A percentile compares a stretch with the other conserved stretches of the same genome.
Conservation (phyloP, 257 asterid genomes). For the Fraxinus cuspidata region DNA sequence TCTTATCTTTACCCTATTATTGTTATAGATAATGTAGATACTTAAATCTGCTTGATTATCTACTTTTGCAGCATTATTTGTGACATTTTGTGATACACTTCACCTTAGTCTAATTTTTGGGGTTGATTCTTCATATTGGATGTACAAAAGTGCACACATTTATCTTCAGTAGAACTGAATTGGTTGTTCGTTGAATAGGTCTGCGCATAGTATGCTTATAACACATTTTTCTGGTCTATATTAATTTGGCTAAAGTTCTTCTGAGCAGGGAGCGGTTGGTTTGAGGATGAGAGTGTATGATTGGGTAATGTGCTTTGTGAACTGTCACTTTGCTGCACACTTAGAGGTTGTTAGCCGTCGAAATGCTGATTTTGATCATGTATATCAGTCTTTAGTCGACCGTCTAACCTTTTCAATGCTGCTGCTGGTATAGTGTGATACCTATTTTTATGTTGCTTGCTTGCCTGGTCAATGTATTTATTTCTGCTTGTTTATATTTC, state of each 20-base stretch:
- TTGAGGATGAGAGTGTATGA: conserved; percentile 88
- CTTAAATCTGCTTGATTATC: not conserved
- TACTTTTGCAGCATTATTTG: conserved; percentile 2
- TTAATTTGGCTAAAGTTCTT: conserved; percentile 24
- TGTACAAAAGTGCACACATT: conserved; percentile 11
- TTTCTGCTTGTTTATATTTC: conserved; percentile 43
- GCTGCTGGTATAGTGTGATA: conserved; percentile 67
- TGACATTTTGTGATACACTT: not conserved
- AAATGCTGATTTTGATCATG: conserved; percentile 95
- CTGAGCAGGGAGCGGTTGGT: conserved; percentile 96
- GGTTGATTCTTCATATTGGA: not conserved
- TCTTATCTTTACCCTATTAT: conserved; percentile 2
- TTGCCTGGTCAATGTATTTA: conserved; percentile 53
- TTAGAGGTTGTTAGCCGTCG: conserved; percentile 88
- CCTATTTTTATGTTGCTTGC: conserved; percentile 36
- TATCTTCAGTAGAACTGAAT: conserved; percentile 9
- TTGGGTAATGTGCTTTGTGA: conserved; percentile 82
- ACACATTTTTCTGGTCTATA: not conserved
- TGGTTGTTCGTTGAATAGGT: conserved; percentile 14
- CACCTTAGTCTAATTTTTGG: not conserved
- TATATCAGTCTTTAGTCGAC: conserved; percentile 78
- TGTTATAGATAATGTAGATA: conserved; percentile 7
- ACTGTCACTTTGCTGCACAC: conserved; percentile 99
- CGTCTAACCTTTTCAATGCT: conserved; percentile 61
- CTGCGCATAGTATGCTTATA: conserved; percentile 1